Conservation (phyloP, 371 early-diverging fungal species). For the Nosema muscidifuracis region DNA sequence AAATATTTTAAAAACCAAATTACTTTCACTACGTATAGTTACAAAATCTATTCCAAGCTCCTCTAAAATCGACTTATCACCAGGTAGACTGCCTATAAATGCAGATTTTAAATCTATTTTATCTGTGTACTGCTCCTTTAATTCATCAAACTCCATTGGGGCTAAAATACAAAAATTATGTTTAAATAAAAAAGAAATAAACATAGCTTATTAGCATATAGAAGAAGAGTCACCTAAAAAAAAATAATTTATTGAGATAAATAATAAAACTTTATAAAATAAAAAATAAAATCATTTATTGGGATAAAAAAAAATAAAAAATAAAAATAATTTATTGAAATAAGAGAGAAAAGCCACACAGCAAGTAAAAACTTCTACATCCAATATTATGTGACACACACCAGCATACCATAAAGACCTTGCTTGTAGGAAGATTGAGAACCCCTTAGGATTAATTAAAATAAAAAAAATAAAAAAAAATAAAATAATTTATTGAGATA, state of each 20-base stretch:
- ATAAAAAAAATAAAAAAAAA: no score
- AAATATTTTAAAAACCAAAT: conserved; percentile 40
- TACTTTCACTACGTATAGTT: conserved; percentile 51
- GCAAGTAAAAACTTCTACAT: no score
- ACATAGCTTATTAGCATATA: neutral
- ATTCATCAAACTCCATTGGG: conserved; percentile 30
- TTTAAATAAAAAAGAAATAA: neutral
- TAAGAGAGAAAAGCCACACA: no score
- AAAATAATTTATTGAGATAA: no score
- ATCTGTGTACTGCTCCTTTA: conserved; percentile 12
- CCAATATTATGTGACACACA: no score
- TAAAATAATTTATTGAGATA: no score
- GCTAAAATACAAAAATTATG: no score
- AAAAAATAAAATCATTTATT: neutral
- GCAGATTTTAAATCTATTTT: conserved; percentile 51
- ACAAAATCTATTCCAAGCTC: conserved; percentile 62
- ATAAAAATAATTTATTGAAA: neutral
- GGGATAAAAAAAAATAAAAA: neutral
- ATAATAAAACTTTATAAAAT: neutral
- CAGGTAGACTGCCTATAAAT: conserved; percentile 49
- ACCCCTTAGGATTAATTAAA: no score
- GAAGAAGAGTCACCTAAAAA: no score
- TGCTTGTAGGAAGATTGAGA: no score
- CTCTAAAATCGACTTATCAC: conserved; percentile 59
- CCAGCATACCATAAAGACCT: no score